These are phyloP conservation scores for Smittium mucronatum DNA, from an alignment of 371 early-diverging fungal genomes.

Conservation along the genomic window DNA sequence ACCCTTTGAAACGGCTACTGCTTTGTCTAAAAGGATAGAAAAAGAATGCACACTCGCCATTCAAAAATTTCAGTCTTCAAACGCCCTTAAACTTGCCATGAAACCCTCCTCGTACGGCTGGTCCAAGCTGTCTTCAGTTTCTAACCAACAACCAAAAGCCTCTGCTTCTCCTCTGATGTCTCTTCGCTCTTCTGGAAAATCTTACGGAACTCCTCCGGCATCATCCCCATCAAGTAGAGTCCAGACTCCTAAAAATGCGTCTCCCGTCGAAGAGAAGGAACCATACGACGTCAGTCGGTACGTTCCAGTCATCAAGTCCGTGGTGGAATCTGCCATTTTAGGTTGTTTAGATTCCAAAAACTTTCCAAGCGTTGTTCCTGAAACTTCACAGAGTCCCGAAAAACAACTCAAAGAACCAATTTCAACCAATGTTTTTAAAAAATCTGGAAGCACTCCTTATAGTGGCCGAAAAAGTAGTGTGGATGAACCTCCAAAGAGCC, in stretches of 20 bases:
- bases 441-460: not conserved
- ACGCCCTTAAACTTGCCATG: not conserved
- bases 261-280: slow-evolving; percentile 12
- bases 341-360: slow-evolving; percentile 27
- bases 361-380: slow-evolving; percentile 35
- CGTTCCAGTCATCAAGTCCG: slow-evolving; percentile 26
- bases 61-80: not conserved
- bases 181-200: not conserved
- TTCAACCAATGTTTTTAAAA: not conserved
- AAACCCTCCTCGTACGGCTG: not conserved
- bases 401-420: not conserved
- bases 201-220: not conserved
- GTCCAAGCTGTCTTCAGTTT: not conserved
- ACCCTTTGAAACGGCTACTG: not conserved
- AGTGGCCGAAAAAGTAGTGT: slow-evolving; percentile 12
- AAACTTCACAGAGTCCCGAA: not conserved
- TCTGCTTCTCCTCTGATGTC: not conserved
- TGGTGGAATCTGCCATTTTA: slow-evolving; percentile 24
- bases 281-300: slow-evolving; percentile 38
- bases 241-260: not conserved
- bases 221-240: not conserved
- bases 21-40: not conserved
- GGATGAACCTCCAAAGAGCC: not conserved
- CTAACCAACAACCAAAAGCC: not conserved
- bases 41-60: not conserved